Base-by-base conservation (phyloP, 164 flowering plant genomes). In the Brasenia schreberi region DNA sequence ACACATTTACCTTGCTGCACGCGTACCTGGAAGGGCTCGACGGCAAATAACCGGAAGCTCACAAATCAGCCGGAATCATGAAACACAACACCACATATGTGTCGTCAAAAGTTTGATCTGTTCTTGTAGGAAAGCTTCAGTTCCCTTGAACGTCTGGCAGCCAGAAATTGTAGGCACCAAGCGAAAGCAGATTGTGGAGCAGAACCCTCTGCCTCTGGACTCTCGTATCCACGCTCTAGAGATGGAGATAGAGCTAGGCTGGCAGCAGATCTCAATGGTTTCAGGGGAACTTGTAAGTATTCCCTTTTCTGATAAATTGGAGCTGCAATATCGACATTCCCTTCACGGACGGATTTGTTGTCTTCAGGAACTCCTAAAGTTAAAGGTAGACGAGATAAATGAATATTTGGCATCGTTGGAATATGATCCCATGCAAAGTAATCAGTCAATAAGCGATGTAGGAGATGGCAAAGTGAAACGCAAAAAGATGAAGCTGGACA, bases 131-230 rank as follows among this genome's bases (percentile, higher is more conserved):
- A 85, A 81, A 75, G 92, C 98, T 43, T 82, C 96, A 1, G 86
- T 80, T 14, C 90, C 98, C 42, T 78, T 93, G 80, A 88, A 87
- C 77, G 98, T 90, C 43, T 92, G 98, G 98, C 98, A 92, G 76
- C 98, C 98, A 18, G 92, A 87, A 71, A 70, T 84, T 64, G 59
- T 92, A 19, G 75, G 94, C 17, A 78, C 82, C 12, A 76, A 82
- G 72, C 97, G 90, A 44, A 87, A 78, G 62, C 85, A 87, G 65
- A 73, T 88, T 43, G 87, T 93, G 56, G 84, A 82, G 75, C 96
- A 93, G 69, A 73, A 77, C 75, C 72, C 62, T 72, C 88, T 90
- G 43, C 87, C 95, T 59, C 77, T 78, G 67, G 82, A 84, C 10
- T 74, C 77, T 77, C 83, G 97, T 43, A 68, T 82, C 0, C 70